phyloP scores from a whole-genome alignment of 495 filamentous ascomycete species.

The Bryoglossum gracile region DNA sequence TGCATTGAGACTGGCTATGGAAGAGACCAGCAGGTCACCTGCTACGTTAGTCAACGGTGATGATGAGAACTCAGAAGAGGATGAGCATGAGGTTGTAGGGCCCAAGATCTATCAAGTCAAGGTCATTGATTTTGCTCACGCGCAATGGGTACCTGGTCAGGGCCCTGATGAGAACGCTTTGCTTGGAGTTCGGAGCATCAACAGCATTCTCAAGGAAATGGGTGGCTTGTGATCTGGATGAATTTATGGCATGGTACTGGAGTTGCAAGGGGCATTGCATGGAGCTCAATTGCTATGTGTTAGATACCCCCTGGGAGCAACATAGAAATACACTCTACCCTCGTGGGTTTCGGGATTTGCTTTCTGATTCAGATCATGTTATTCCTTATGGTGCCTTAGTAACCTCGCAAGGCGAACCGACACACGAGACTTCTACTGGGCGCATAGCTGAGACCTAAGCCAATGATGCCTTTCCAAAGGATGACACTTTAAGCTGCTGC shows the following conservation, averaged over 20 bases:
- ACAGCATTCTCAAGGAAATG: conserved; percentile 57
- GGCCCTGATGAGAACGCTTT: conserved; percentile 86
- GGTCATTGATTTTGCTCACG: conserved; percentile 96
- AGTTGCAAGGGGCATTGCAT: conserved; percentile 3
- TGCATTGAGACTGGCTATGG: conserved; percentile 58
- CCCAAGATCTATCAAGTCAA: conserved; percentile 76
- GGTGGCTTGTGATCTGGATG: background rate
- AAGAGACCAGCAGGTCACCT: conserved; percentile 42
- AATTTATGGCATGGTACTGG: conserved; percentile 1
- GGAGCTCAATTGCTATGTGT: conserved; percentile 8
- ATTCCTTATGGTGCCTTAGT: no score
- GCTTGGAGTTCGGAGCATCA: conserved; percentile 64
- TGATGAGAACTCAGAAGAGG: conserved; percentile 33
- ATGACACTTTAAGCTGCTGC: no score
- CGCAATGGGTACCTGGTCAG: conserved; percentile 73
- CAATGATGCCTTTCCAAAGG: no score
- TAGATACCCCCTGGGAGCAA: conserved; percentile 20
- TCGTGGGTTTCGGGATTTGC: no score
- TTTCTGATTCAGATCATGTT: no score
- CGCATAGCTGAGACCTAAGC: no score
- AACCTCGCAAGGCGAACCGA: no score
- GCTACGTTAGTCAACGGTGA: conserved; percentile 20
- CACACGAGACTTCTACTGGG: no score
- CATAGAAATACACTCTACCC: no score
- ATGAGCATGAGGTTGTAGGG: conserved; percentile 57